Base-by-base conservation (phyloP, 225 moss, liverwort and hornwort genomes). In the Marchantia paleacea region DNA sequence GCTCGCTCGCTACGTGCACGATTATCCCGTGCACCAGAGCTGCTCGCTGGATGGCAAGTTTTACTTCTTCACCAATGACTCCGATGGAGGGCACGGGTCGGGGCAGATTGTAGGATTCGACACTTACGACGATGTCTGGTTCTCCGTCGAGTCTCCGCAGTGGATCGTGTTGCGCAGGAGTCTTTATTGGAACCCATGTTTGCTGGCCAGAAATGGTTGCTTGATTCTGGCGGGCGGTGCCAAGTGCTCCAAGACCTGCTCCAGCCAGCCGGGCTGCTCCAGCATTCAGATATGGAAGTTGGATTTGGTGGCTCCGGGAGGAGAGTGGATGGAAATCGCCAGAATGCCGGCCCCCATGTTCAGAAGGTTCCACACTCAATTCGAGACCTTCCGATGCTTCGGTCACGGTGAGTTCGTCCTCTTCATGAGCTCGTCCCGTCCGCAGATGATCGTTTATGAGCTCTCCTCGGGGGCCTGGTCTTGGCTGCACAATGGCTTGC, bases 281-380 rank as follows among this genome's bases (percentile, higher is more conserved):
- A 73, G 73, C 73, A 73, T 73, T 53, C 73, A 73, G 52, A 52
- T 73, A 53, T 73, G 73, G 73, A 73, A 73, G 25, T 24, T 73
- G 53, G 73, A 73, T 12, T 0, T 74, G 26, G 54, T 26, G 55
- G 55, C 26, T 74, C 54, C 16, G 15, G 74, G 54, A 28, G 24
- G 74, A 53, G 74, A 74, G 26, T 74, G 74, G 74, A 9, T 74
- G 29, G 74, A 74, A 8, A 55, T 15, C 0, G 54, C 55, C 53
- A 74, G 55, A 28, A 74, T 74, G 74, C 74, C 74, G 18, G 74
- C 54, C 6, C 24, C 53, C 25, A 55, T 74, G 74, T 74, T 74
- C 74, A 74, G 74, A 29, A 74, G 55, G n/a, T 74, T 55, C 12
- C 55, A 74, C 28, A 26, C 74, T 24, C 53, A 74, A 28, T 74